These are phyloP conservation scores for Polytrichum formosum DNA, from an alignment of 225 moss, liverwort and hornwort genomes.

Conservation along the genomic window DNA sequence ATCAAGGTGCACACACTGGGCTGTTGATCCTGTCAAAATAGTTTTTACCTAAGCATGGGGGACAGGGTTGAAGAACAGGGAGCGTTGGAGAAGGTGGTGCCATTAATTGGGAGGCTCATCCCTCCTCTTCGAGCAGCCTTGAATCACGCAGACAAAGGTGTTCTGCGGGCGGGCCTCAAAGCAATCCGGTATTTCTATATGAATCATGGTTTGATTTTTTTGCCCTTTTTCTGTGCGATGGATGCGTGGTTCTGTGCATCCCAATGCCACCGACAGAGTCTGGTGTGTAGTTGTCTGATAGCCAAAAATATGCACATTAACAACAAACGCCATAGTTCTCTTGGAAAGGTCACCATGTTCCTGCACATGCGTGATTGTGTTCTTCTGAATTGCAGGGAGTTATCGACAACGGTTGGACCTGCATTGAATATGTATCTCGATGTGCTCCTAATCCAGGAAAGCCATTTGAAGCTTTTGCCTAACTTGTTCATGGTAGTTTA, in stretches of 20 bases:
- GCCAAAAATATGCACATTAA: too few species aligned
- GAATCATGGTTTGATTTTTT: too few species aligned
- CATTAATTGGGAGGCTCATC: constrained; percentile 12
- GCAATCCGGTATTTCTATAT: constrained; percentile 5
- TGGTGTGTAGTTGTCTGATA: too few species aligned
- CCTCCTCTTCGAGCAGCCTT: constrained; percentile 11
- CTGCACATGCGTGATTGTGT: too few species aligned
- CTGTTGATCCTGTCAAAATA: too few species aligned
- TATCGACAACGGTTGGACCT: constrained; percentile 11
- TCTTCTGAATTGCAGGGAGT: constrained; percentile 2
- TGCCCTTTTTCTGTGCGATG: too few species aligned
- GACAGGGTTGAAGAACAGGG: constrained; percentile 6
- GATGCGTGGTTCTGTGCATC: too few species aligned
- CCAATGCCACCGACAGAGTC: too few species aligned
- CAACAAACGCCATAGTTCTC: too few species aligned
- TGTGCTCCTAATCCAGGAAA: constrained; percentile 17
- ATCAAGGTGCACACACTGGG: too few species aligned
- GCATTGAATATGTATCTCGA: constrained; percentile 16
- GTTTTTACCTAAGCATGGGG: not conserved
- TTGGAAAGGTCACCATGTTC: too few species aligned
- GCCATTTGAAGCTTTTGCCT: not conserved
- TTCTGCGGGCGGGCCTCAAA: constrained; percentile 13
- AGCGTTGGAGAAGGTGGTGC: constrained; percentile 13
- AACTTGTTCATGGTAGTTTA: too few species aligned
- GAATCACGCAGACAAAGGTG: constrained; percentile 9